Evolutionary conservation across 495 filamentous ascomycete genomes (phyloP), one percentile per base, ranked within the genome.

Genomic region (Daldinia grandis): DNA sequence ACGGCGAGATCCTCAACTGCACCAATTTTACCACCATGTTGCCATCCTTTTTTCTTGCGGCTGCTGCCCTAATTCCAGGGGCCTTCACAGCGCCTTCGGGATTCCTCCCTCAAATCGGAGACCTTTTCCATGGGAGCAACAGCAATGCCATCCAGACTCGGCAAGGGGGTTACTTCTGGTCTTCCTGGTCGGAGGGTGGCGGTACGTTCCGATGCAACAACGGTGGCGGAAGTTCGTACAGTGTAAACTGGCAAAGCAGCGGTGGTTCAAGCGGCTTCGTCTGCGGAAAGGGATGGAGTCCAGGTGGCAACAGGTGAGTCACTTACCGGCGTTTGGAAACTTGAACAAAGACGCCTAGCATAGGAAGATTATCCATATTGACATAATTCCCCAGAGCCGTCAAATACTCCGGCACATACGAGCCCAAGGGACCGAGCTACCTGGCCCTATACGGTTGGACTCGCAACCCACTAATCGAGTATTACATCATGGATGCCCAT

Each of bases 371-470:
- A 54, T 14, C 35, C 21, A 51, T 60, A 28, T 60, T 69, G 54
- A 74, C 58, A 12, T n/a, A 7, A 27, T 27, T 55, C 17, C 21
- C 40, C 65, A 88, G 87, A 17, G 64, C 78, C 27, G 86, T 90
- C 66, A 85, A 75, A 57, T 91, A 86, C 78, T 78, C 73, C 12
- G 88, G 86, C 38, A 77, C 74, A 30, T 90, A 87, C 80, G 81
- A 76, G 21, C 83, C 87, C 57, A 82, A 81, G 15, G 87, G 88
- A 15, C 88, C 88, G 21, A 80, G 81, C 38, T 90, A 90, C 73
- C 83, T 91, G 25, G 72, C 87, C 50, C 78, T 91, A 35, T 90
- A 90, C 69, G 88, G 88, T 47, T 91, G 88, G 88, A 89, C 88
- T n/a, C 79, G 76, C 8, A 82, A 84, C 76, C 88, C 88, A 0